phyloP scores from a whole-genome alignment of 768 basidiomycete genomes.

The Collybia nuda region DNA sequence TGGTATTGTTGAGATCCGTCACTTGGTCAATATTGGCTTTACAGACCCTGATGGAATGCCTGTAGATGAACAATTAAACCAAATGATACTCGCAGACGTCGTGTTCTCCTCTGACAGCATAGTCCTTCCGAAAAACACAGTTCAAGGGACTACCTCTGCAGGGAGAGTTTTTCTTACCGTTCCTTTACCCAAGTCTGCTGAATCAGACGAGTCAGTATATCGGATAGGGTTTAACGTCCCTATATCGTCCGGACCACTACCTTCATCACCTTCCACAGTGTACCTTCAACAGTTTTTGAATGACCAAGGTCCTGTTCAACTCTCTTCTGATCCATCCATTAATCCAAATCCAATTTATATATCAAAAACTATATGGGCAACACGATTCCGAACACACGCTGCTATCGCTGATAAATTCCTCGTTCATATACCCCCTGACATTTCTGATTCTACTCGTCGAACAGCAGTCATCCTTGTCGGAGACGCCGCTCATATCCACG shows the following conservation, averaged over 20 bases:
- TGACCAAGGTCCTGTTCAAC: constrained; percentile 30
- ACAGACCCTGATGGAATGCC: constrained; percentile 37
- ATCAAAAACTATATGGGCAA: constrained; percentile 40
- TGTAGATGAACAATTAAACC: constrained; percentile 25
- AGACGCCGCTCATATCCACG: constrained; percentile 51
- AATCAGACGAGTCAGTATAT: constrained; percentile 25
- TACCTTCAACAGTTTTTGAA: constrained; percentile 47
- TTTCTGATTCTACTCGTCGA: neutral
- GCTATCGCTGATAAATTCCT: constrained; percentile 41
- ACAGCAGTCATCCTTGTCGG: constrained; percentile 16
- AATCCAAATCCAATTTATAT: constrained; percentile 32
- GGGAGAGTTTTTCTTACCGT: constrained; percentile 32
- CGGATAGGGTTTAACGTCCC: constrained; percentile 43
- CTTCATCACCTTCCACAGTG: constrained; percentile 32
- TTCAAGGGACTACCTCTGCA: constrained; percentile 21
- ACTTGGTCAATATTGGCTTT: constrained; percentile 39
- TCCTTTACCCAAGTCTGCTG: constrained; percentile 31
- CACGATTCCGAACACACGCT: constrained; percentile 44
- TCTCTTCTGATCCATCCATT: constrained; percentile 33
- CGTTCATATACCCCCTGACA: constrained; percentile 16
- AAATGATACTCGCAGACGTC: constrained; percentile 50
- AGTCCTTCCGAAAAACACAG: constrained; percentile 16
- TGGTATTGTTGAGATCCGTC: constrained; percentile 37
- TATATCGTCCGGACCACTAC: constrained; percentile 25
- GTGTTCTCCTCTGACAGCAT: constrained; percentile 28